A percentile compares a stretch with the other conserved stretches of the same genome.
Evolutionary conservation across 805 yeast genomes (phyloP).

Genomic region (Priceomyces melissophilus): DNA sequence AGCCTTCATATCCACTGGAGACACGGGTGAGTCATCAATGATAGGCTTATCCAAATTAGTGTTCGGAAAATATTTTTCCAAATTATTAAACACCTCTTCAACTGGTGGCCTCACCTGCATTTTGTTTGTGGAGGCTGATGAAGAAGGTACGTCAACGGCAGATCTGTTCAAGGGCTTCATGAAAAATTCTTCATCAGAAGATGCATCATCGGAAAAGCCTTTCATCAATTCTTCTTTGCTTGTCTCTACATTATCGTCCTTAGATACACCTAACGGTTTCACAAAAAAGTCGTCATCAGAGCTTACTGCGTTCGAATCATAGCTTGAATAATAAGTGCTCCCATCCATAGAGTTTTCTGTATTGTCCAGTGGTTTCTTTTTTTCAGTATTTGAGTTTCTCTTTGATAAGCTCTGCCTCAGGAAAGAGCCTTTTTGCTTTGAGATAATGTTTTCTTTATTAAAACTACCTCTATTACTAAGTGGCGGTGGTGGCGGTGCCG

Average conservation of each 20-base stretch:
- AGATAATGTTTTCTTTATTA: conserved; percentile 4
- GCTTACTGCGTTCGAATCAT: conserved; percentile 19
- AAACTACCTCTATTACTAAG: conserved; percentile 9
- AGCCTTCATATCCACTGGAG: conserved; percentile 37
- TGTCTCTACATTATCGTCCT: conserved; percentile 1
- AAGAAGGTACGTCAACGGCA: neutral
- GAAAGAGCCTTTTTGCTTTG: neutral
- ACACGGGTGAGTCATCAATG: conserved; percentile 61
- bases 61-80: conserved; percentile 89
- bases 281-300: conserved; percentile 29
- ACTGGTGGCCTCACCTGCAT: conserved; percentile 90
- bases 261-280: conserved; percentile 8
- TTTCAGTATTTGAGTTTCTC: neutral
- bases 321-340: conserved; percentile 46
- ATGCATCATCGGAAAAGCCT: neutral
- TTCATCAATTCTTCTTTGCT: neutral
- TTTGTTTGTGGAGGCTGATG: conserved; percentile 5
- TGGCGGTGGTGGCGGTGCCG: conserved; percentile 68
- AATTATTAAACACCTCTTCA: conserved; percentile 86
- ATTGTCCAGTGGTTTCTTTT: neutral
- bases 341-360: conserved; percentile 47
- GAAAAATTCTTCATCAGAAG: conserved; percentile 14
- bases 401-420: neutral
- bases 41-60: conserved; percentile 91
- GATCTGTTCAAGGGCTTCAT: conserved; percentile 13